Evolutionary conservation across 805 yeast species (phyloP), one percentile per base, ranked within the genome.

Genomic region (Cyberlindnera sargentensis): DNA sequence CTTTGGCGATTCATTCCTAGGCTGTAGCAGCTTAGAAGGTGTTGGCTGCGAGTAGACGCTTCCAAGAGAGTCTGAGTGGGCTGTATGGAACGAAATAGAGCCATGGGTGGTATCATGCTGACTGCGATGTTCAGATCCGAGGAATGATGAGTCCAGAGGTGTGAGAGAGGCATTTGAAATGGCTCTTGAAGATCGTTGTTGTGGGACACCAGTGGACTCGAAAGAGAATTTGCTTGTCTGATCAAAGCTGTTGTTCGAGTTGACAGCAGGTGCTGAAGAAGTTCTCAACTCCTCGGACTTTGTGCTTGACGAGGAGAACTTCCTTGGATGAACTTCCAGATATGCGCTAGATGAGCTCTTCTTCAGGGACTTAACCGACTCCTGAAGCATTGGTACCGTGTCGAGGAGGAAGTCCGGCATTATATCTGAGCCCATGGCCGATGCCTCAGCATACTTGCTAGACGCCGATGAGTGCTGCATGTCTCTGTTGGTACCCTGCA

Each of bases 361-460:
- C 39, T 47, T 38, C 47, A 49, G 15, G 5, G 31, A 33, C 11
- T 15, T 11, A 11, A 32, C 26, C 11, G 15, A 34, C 32, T 44
- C 36, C 11, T 42, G 33, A 27, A 39, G 41, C 43, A 47, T 41
- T 34, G 54, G 56, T 8, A 52, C 48, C 4, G 53, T 40, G 35
- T 52, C 36, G 23, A 48, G 43, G 30, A 52, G 44, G 33, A 52
- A 48, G 41, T 50, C 56, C 10, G 56, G 56, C 20, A 52, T 37
- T 39, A 40, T 38, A 29, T 50, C 53, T 15, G 49, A 44, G 11
- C 50, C 53, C 4, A 9, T 36, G 31, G 36, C 30, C 4, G 46
- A 10, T 11, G 53, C 53, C 23, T 42, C 44, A 3, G 44, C 36
- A 33, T 51, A 51, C 30, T 28, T 9, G 8, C 30, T 28, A 28